Evolutionary conservation across 306 rosid genomes (phyloP), one percentile per base, ranked within the genome.

Genomic region (Cucurbita ficifolia): DNA sequence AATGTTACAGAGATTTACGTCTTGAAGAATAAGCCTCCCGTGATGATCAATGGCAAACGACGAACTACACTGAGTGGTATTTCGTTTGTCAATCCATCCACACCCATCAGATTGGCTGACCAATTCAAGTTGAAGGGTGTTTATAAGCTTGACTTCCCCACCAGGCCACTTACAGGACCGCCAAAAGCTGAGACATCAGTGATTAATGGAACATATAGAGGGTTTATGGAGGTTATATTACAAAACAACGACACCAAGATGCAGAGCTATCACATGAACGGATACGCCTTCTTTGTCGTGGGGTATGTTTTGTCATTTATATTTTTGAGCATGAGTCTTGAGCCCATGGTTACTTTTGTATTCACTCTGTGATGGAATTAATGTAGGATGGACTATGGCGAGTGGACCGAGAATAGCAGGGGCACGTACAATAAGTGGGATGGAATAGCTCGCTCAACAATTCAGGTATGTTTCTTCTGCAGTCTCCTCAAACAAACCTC

Each of bases 341-440:
- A 18, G 63, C 4, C 4, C 35, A n/a, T n/a, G 19, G 50, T 38
- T 72, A 72, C 33, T 38, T 35, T 33, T 33, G 10, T 51, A 36
- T 53, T 55, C 50, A 51, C 38, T 72, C 19, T 4, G 35, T 49
- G 76, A 80, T 80, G 61, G 61, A 67, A 53, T 76, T 76, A 39
- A 56, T 81, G 77, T 84, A 93, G 98, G 85, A 93, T 93, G 98
- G 98, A 93, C 82, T 93, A 78, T 22, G 98, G 97, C 36, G 98
- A 93, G 60, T 93, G 98, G 98, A 78, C 94, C 9, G 90, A 93
- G 53, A 90, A 90, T 77, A 93, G 98, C 85, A 83, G 97, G 76
- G 98, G 98, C 54, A 93, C 98, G 16, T 93, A 93, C 71, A 93
- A 93, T 61, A 93, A 93, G 79, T 93, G 98, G 98, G 98, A 93